Base-by-base conservation (phyloP, 129 eudicot species). In the Tagetes patula region DNA sequence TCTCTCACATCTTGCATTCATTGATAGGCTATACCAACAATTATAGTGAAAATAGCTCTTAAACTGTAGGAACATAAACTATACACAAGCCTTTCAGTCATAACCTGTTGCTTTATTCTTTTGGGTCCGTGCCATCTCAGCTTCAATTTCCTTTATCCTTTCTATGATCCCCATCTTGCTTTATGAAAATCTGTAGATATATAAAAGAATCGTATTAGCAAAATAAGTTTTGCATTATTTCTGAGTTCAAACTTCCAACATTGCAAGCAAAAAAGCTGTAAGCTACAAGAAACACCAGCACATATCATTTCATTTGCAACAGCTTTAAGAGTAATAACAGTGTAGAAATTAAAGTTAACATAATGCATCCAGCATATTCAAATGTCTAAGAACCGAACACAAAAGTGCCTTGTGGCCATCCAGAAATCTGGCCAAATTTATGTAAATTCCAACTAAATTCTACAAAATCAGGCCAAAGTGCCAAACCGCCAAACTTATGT, bases 61-160 rank as follows among this genome's bases (percentile, higher is more conserved):
- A 47, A 68, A 37, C 1, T 62, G 49, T 32, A 53, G 60, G 43
- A 71, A 33, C 56, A 33, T 2, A 72, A 78, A 64, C 62, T 45
- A 50, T 75, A 68, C 27, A 65, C 32, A 74, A 80, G 76, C 33
- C 32, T 41, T 46, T 65, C 5, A 54, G 53, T 75, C 56, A 42
- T 45, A 53, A 89, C 97, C 98, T 80, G 98, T 93, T 14, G 98
- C 98, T 86, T 93, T 93, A 79, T 93, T 93, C 75, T 93, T 93
- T 84, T 93, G 98, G 33, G 98, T 93, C 27, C 98, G 90, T 3
- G 96, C 98, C 98, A 93, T 93, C 79, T 93, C 98, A 78, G 98
- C 96, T 78, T 93, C 98, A 41, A 93, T 93, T 82, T 93, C 96
- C 67, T 93, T 93, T 42, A 93, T 93, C 87, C 72, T 93, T 77